Conservation (phyloP, 495 filamentous ascomycete genomes). For the Penicillium mononematosum region DNA sequence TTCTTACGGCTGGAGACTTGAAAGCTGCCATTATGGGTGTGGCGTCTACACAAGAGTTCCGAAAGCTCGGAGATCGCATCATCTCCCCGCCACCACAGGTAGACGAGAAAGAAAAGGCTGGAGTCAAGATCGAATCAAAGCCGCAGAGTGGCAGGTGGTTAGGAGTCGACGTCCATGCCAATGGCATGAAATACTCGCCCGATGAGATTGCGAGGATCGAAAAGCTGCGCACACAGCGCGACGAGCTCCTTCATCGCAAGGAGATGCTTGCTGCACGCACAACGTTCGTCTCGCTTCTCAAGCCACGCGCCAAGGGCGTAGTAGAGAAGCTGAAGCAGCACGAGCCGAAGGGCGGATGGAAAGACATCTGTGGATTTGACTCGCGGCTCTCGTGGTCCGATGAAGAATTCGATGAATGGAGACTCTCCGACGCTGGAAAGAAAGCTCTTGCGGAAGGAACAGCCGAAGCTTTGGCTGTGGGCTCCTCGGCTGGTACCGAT, state of each 20-base stretch:
- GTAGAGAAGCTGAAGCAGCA: slow-evolving; percentile 48
- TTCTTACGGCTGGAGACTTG: slow-evolving; percentile 57
- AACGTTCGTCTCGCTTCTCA: slow-evolving; percentile 44
- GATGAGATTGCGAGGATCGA: slow-evolving; percentile 44
- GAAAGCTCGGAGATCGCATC: slow-evolving; percentile 55
- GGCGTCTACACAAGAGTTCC: slow-evolving; percentile 53
- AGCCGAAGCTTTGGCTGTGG: slow-evolving; percentile 36
- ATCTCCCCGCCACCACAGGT: slow-evolving; percentile 39
- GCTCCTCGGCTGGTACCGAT: slow-evolving; percentile 31
- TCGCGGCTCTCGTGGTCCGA: slow-evolving; percentile 59
- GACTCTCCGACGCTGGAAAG: slow-evolving; percentile 39
- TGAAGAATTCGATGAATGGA: slow-evolving; percentile 60
- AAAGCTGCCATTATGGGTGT: slow-evolving; percentile 52
- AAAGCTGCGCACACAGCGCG: slow-evolving; percentile 40
- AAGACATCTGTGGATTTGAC: slow-evolving; percentile 68
- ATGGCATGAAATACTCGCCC: slow-evolving; percentile 37
- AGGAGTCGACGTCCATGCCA: slow-evolving; percentile 38
- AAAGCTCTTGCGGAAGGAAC: slow-evolving; percentile 45
- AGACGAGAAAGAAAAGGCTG: slow-evolving; percentile 14
- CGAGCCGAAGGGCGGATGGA: slow-evolving; percentile 54
- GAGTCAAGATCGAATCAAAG: slow-evolving; percentile 58
- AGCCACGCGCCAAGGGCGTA: slow-evolving; percentile 43
- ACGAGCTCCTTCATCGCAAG: slow-evolving; percentile 40
- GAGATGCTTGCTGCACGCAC: slow-evolving; percentile 47
- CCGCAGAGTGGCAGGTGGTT: slow-evolving; percentile 79